Evolutionary conservation across 225 moss, liverwort and hornwort genomes (phyloP), one percentile per base, ranked within the genome.

Genomic region (Bryoerythrophyllum caledonicum): DNA sequence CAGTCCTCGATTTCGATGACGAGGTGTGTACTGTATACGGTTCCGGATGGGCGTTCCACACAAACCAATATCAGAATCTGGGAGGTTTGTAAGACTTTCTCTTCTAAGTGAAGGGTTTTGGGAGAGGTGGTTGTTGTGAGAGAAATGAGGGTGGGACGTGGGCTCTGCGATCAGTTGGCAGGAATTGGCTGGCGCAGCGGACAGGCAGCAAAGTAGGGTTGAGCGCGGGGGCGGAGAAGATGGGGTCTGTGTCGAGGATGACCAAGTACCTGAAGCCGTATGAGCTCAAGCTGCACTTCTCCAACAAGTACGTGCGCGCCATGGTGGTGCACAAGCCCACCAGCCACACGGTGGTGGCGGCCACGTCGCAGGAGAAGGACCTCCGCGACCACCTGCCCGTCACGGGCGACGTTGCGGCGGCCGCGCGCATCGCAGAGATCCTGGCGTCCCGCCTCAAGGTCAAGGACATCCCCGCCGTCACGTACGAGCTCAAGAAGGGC

Each of bases 201-300:
- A 1, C 2, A 8, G 2, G 8, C 14, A 24, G 40, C 13, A 1
- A 20, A 20, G 30, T 67, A 67, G 67, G 67, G 11, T n/a, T 49
- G 67, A 6, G 32, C 28, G 11, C 10, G n/a, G 10, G 35, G 46
- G 68, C 61, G 58, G 63, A 51, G 67, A 78, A 65, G 16, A 62
- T 74, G 79, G 63, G 70, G 35, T 59, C 65, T 23, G 60, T 77
- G 83, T 53, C 66, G 65, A 74, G 81, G 65, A 82, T 92, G 72
- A 90, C 78, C 44, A 90, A 90, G 86, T 92, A 77, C 64, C 74
- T 92, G 74, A 92, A 92, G 61, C 92, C 92, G 6, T 90, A 90
- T 28, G 86, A 82, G 64, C 72, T 92, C 72, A 90, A 90, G 76
- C 70, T 92, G 58, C 85, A 87, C 59, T 92, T 92, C 43, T 92